Conservation (phyloP, 2,329 filamentous ascomycete species). For the Plenodomus tracheiphilus region DNA sequence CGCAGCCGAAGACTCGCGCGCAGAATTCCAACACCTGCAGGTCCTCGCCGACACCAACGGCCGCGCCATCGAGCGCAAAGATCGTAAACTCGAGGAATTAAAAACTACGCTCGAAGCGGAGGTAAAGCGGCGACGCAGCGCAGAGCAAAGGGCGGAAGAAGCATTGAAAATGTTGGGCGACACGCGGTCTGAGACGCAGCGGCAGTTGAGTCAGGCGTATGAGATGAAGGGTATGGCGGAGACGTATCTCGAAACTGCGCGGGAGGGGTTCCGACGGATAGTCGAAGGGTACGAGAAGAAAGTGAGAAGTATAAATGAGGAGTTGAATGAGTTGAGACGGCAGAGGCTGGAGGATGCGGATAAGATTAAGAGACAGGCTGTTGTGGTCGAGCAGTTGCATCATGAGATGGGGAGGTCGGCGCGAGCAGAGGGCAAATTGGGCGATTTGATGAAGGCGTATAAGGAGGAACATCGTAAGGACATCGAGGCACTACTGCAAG, state of each 20-base stretch:
- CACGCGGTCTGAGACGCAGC: slow-evolving; percentile 60
- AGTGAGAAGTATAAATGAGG: slow-evolving; percentile 58
- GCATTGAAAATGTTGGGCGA: slow-evolving; percentile 68
- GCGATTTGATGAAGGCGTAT: slow-evolving; percentile 64
- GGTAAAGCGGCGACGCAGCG: slow-evolving; percentile 62
- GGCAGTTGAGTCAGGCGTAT: slow-evolving; percentile 63
- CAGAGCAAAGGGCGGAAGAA: slow-evolving; percentile 62
- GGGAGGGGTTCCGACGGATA: slow-evolving; percentile 71
- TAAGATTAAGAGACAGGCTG: slow-evolving; percentile 58
- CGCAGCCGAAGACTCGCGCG: slow-evolving; percentile 69
- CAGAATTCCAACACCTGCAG: slow-evolving; percentile 70
- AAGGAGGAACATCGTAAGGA: slow-evolving; percentile 66
- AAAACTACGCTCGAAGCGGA: slow-evolving; percentile 67
- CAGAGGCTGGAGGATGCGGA: slow-evolving; percentile 36
- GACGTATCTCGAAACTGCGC: slow-evolving; percentile 66
- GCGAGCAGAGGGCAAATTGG: slow-evolving; percentile 66
- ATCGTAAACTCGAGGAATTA: slow-evolving; percentile 72
- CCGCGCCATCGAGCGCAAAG: slow-evolving; percentile 70
- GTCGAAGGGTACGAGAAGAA: slow-evolving; percentile 52
- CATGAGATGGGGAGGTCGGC: slow-evolving; percentile 65
- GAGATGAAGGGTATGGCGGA: slow-evolving; percentile 57
- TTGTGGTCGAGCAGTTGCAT: slow-evolving; percentile 74
- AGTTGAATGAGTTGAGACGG: slow-evolving; percentile 36
- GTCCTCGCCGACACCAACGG: slow-evolving; percentile 73
- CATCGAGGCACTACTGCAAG: slow-evolving; percentile 62